Evolutionary conservation across 1,139 yeast species (phyloP), one percentile per base, ranked within the genome.

Genomic region (Suhomyces coccinellae): DNA sequence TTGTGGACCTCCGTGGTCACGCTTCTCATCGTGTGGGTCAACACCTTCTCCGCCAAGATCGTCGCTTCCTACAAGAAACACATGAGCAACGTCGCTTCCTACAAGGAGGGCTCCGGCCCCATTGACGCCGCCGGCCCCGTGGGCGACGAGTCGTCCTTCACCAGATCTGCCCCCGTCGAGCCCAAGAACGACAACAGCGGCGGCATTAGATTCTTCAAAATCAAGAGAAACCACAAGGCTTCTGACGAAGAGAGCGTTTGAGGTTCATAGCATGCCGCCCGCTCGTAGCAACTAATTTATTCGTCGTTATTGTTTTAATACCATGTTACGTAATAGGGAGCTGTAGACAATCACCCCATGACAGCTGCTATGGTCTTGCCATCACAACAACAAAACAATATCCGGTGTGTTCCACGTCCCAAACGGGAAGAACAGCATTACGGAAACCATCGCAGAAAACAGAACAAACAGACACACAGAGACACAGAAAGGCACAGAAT

Each of bases 201-300:
- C 40, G 93, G 91, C 45, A 85, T 85, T 57, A 82, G 87, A 66
- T 85, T 85, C 68, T 85, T 85, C 73, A 84, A 83, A 60, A 83
- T 85, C 50, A 83, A 84, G 69, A 83, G 89, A 73, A 81, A 81
- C 64, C 75, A 79, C 56, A 77, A 77, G 61, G 72, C 69, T 40
- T 68, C 76, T 36, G 85, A 80, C 55, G 85, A 80, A 49, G 87
- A 82, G 59, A 80, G 85, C 48, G 83, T 80, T 47, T 81, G 69
- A 36, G 39, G 28, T 14, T 33, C 26, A 16, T 17, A 22, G 29
- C 36, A 63, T 30, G 36, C 15, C 29, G 36, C 28, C 22, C 14
- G 36, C 29, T 34, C 36, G 16, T 16, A 12, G 33, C 33, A 29
- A 37, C 31, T 36, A 36, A 28, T 46, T 46, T 40, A 24, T 32